Percentiles rank a stretch among this genome's conserved stretches.
Evolutionary conservation across 2,329 filamentous ascomycete genomes (phyloP).

Genomic region (Sphaerostilbella broomeana): DNA sequence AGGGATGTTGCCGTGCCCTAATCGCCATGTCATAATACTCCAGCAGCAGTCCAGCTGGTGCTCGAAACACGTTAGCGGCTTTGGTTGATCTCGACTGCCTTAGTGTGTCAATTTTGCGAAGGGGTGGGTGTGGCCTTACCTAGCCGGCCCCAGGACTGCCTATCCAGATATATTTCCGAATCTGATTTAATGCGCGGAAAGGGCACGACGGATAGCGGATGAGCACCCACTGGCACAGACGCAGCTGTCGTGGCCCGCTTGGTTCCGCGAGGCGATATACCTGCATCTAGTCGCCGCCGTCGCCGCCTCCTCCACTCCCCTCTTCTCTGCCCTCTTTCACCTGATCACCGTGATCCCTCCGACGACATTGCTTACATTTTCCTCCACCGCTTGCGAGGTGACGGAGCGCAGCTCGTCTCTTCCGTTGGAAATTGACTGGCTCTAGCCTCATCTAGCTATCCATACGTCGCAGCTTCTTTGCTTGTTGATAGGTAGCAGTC

Average conservation of each 20-base stretch:
- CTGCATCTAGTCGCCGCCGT: constrained; percentile 2
- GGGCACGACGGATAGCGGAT: constrained; percentile 35
- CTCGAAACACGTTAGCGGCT: constrained; percentile 37
- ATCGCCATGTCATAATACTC: constrained; percentile 10
- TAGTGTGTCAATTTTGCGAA: constrained; percentile 10
- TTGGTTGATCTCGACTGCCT: constrained; percentile 34
- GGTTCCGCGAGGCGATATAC: constrained; percentile 28
- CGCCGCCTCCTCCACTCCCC: constrained; percentile 6
- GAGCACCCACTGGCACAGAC: constrained; percentile 27
- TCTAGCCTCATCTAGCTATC: not conserved
- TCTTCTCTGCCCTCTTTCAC: constrained; percentile 6
- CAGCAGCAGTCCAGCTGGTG: constrained; percentile 26
- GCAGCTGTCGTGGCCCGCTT: constrained; percentile 26
- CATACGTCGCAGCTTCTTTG: too few relatives aligned
- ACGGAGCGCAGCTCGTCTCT: too few relatives aligned
- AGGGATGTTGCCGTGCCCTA: constrained; percentile 11
- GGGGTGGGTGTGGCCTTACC: constrained; percentile 19
- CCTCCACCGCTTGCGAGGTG: not conserved
- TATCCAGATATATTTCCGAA: constrained; percentile 42
- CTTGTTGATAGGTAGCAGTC: too few relatives aligned
- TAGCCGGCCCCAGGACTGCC: constrained; percentile 32
- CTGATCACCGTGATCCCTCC: not conserved
- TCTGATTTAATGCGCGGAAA: constrained; percentile 40
- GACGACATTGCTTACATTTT: constrained; percentile 8
- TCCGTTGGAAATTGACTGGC: not conserved